A percentile compares a stretch with the other conserved stretches of the same genome.
Conservation (phyloP, 306 rosid species). For the Corylus avellana region DNA sequence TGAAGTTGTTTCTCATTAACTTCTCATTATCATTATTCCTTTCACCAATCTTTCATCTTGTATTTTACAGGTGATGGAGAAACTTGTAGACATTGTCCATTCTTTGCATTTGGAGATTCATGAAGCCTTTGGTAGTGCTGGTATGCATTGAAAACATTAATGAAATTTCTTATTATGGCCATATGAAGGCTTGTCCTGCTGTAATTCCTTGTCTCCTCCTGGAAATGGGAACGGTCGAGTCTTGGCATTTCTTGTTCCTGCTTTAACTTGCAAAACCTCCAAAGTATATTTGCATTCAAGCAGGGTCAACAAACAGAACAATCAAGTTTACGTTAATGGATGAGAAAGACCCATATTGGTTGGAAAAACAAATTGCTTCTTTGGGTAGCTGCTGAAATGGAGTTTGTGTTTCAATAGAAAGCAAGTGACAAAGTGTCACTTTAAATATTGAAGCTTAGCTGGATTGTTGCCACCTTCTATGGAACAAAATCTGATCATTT, state of each 20-base stretch:
- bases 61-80: constrained; percentile 88
- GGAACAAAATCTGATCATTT: neutral
- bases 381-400: neutral
- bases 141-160: constrained; percentile 50
- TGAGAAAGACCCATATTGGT: neutral
- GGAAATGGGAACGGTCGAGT: neutral
- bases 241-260: neutral
- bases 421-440: neutral
- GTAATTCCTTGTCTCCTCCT: constrained; percentile 14
- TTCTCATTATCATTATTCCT: constrained; percentile 15
- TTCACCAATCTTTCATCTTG: constrained; percentile 32
- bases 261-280: neutral
- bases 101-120: constrained; percentile 87
- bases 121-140: constrained; percentile 91
- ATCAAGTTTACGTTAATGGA: neutral
- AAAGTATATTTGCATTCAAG: neutral
- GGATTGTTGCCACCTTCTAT: neutral
- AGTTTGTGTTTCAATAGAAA: neutral
- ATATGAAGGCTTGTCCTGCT: neutral
- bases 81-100: constrained; percentile 81
- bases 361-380: neutral
- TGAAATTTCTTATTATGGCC: constrained; percentile 25
- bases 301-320: neutral
- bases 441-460: neutral
- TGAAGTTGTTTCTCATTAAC: constrained; percentile 20